Conservation (phyloP, 768 basidiomycete species). For the Terana coerulea region DNA sequence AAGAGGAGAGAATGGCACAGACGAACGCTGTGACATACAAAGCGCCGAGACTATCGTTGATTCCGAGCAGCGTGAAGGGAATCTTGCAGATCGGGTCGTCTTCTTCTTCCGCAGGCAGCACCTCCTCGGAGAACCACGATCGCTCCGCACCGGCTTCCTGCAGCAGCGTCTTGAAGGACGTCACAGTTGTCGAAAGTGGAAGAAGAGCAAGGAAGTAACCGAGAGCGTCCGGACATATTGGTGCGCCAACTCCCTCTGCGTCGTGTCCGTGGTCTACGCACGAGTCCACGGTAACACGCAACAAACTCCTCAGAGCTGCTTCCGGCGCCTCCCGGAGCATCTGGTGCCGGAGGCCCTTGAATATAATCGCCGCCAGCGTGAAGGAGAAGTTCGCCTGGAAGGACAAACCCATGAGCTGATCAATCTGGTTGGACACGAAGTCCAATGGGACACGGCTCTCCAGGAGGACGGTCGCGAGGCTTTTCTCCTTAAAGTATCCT, state of each 20-base stretch:
- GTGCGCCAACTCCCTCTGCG: constrained; percentile 37
- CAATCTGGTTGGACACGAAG: constrained; percentile 67
- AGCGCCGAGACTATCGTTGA: constrained; percentile 59
- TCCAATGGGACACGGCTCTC: constrained; percentile 62
- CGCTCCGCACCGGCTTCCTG: constrained; percentile 58
- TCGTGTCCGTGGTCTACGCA: constrained; percentile 22
- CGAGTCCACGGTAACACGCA: constrained; percentile 51
- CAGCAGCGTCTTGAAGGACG: constrained; percentile 56
- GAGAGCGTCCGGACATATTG: constrained; percentile 56
- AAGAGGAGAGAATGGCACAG: constrained; percentile 67
- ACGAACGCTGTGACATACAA: constrained; percentile 73
- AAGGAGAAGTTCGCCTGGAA: constrained; percentile 81
- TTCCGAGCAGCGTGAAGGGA: constrained; percentile 54
- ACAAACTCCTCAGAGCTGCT: constrained; percentile 55
- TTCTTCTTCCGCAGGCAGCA: constrained; percentile 32
- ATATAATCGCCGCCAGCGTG: constrained; percentile 75
- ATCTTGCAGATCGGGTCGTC: constrained; percentile 46
- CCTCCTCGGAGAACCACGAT: constrained; percentile 39
- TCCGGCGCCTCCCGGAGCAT: constrained; percentile 60
- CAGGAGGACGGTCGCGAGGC: constrained; percentile 56
- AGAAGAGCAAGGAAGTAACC: constrained; percentile 81
- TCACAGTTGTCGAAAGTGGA: constrained; percentile 57
- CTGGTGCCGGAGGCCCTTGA: constrained; percentile 79
- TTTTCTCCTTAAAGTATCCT: constrained; percentile 49
- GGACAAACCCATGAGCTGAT: constrained; percentile 66